Conservation (phyloP, 176 grass and related monocot species). For the Musa acuminata region DNA sequence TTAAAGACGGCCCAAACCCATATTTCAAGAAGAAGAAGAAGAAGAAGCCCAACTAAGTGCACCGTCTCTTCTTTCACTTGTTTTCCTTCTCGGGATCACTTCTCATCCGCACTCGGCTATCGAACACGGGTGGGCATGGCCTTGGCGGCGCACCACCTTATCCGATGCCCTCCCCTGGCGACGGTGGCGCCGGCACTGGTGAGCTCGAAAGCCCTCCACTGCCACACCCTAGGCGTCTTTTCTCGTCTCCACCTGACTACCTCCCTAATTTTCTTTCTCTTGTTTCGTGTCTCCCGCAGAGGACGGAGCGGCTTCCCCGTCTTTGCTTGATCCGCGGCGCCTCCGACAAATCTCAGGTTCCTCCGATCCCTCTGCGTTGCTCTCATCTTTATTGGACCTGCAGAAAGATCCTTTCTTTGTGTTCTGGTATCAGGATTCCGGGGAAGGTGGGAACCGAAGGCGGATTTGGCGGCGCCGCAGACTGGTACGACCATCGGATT, state of each 20-base stretch:
- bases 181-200: not conserved
- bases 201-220: not conserved
- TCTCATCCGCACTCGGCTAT: not conserved
- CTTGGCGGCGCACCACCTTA: constrained; percentile 5
- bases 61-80: too few species aligned
- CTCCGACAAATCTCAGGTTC: constrained; percentile 12
- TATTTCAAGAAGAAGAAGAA: too few species aligned
- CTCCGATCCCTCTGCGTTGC: not conserved
- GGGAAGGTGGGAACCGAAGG: constrained; percentile 22
- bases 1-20: too few species aligned
- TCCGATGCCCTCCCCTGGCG: constrained; percentile 1
- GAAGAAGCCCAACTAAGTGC: too few species aligned
- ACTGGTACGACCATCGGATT: constrained; percentile 26
- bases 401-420: not conserved
- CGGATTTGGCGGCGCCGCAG: constrained; percentile 60
- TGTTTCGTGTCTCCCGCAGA: not conserved
- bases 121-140: not conserved
- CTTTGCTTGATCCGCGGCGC: constrained; percentile 5
- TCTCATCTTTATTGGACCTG: not conserved
- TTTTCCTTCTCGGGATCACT: too few species aligned
- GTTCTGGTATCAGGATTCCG: not conserved
- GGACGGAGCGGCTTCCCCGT: not conserved
- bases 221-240: too few species aligned
- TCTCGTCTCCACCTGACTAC: too few species aligned
- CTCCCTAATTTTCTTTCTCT: not conserved